Conservation (phyloP, 2,329 filamentous ascomycete genomes). For the Ceratocystis albifundus region DNA sequence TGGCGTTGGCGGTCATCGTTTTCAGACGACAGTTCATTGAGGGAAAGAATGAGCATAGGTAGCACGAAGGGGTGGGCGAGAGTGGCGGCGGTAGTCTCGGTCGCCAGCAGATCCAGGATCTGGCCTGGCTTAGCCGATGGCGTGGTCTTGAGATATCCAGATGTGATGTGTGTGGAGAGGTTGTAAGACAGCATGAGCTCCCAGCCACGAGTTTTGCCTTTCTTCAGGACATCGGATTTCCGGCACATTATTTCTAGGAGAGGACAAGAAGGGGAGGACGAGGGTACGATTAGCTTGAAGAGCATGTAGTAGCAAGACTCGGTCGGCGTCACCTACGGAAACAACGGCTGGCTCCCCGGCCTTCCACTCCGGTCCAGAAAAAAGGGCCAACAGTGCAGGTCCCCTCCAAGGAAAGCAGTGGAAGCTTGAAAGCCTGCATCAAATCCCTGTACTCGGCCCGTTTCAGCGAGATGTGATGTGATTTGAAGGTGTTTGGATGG, state of each 20-base stretch:
- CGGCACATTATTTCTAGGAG: slow-evolving; percentile 45
- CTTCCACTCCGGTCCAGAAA: slow-evolving; percentile 49
- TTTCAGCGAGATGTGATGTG: slow-evolving; percentile 43
- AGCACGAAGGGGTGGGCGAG: slow-evolving; percentile 48
- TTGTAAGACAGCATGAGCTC: slow-evolving; percentile 51
- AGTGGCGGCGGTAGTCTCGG: slow-evolving; percentile 36
- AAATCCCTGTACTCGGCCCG: slow-evolving; percentile 43
- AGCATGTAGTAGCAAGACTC: background rate
- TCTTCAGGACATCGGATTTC: slow-evolving; percentile 56
- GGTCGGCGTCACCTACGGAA: slow-evolving; percentile 36
- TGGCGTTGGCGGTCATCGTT: slow-evolving; percentile 52
- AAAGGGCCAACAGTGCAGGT: slow-evolving; percentile 50
- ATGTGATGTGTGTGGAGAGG: slow-evolving; percentile 44
- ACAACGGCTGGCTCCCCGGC: slow-evolving; percentile 45
- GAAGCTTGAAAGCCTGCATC: slow-evolving; percentile 43
- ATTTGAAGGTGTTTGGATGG: slow-evolving; percentile 47
- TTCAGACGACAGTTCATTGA: slow-evolving; percentile 44
- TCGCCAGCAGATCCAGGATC: slow-evolving; percentile 35
- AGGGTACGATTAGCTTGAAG: background rate
- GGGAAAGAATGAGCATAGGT: slow-evolving; percentile 47
- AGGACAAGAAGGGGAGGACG: background rate
- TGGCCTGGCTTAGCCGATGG: slow-evolving; percentile 37
- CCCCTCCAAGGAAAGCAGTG: slow-evolving; percentile 47
- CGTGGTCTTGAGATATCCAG: slow-evolving; percentile 52
- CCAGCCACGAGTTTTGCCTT: slow-evolving; percentile 52